A percentile compares a stretch with the other conserved stretches of the same genome.
phyloP scores from a whole-genome alignment of 2,329 filamentous ascomycete genomes.

The Chrysosporium keratinophilum region DNA sequence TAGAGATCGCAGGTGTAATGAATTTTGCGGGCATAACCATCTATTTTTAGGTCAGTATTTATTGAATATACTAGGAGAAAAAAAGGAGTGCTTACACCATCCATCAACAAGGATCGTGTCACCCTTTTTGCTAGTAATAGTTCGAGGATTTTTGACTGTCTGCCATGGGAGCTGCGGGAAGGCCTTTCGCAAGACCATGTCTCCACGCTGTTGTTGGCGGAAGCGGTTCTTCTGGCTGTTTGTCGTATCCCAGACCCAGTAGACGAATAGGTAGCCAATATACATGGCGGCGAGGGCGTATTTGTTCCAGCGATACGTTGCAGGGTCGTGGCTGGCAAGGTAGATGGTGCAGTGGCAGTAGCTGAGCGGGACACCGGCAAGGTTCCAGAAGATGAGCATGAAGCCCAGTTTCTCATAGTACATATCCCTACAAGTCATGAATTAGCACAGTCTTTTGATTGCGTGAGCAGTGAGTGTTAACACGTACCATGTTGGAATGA shows the following conservation, averaged over 20 bases:
- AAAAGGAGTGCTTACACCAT: conserved; percentile 53
- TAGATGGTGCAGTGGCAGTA: conserved; percentile 93
- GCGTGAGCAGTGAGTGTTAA: conserved; percentile 7
- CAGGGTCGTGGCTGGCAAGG: conserved; percentile 70
- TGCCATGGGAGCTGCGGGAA: conserved; percentile 91
- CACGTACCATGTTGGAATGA: conserved; percentile 67
- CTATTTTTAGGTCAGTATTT: conserved; percentile 22
- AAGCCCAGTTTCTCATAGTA: conserved; percentile 96
- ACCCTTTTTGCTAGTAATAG: conserved; percentile 60
- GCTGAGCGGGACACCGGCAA: conserved; percentile 78
- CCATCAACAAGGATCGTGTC: conserved; percentile 73
- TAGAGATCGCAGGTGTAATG: conserved; percentile 73
- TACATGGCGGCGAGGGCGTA: conserved; percentile 56
- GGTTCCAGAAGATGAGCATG: conserved; percentile 97
- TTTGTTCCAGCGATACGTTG: conserved; percentile 66
- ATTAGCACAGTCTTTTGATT: not conserved
- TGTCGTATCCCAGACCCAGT: conserved; percentile 86
- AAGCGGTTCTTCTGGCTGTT: conserved; percentile 94
- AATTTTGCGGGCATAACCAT: conserved; percentile 65
- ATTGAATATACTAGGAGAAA: conserved; percentile 5
- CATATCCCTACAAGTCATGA: conserved; percentile 58
- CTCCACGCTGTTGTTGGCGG: conserved; percentile 62
- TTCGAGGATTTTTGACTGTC: conserved; percentile 67
- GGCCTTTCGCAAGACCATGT: conserved; percentile 55
- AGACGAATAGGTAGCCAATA: conserved; percentile 64